Evolutionary conservation across 2,329 filamentous ascomycete species (phyloP).

Genomic region (Fusarium sororula): DNA sequence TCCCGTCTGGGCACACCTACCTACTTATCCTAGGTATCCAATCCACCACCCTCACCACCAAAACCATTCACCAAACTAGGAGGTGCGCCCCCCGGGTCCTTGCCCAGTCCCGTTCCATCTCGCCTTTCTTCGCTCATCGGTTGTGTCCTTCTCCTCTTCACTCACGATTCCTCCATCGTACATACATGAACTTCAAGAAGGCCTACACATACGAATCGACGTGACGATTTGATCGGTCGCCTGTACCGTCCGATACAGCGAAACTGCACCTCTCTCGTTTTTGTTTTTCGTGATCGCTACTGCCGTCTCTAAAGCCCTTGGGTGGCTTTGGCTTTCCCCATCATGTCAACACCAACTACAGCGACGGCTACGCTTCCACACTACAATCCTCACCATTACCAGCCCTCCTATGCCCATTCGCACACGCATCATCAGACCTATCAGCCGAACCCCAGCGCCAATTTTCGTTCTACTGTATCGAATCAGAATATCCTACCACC

Average conservation of each 20-base stretch:
- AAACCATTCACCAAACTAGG: constrained; percentile 32
- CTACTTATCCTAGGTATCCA: background rate
- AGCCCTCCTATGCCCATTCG: constrained; percentile 60
- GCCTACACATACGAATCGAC: constrained; percentile 28
- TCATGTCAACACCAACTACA: constrained; percentile 84
- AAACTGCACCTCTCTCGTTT: constrained; percentile 7
- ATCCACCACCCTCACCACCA: constrained; percentile 28
- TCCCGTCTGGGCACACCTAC: background rate
- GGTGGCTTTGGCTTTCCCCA: constrained; percentile 39
- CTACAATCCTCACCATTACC: constrained; percentile 72
- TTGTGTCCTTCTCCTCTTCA: constrained; percentile 31
- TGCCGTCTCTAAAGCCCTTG: constrained; percentile 30
- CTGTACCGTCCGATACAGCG: constrained; percentile 34
- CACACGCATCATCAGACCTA: constrained; percentile 46
- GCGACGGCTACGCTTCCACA: constrained; percentile 77
- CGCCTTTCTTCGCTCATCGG: constrained; percentile 34
- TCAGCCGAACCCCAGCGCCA: constrained; percentile 40
- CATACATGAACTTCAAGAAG: constrained; percentile 15
- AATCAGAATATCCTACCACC: constrained; percentile 44
- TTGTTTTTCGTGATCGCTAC: constrained; percentile 23
- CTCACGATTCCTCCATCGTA: constrained; percentile 19
- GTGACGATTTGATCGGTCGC: constrained; percentile 22
- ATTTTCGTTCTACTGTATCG: constrained; percentile 44
- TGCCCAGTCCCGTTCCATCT: constrained; percentile 34
- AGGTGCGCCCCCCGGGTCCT: constrained; percentile 29